A percentile compares a stretch with the other conserved stretches of the same genome.
phyloP scores from a whole-genome alignment of 352 stramenopile species.

The Phytopythium helicoides region DNA sequence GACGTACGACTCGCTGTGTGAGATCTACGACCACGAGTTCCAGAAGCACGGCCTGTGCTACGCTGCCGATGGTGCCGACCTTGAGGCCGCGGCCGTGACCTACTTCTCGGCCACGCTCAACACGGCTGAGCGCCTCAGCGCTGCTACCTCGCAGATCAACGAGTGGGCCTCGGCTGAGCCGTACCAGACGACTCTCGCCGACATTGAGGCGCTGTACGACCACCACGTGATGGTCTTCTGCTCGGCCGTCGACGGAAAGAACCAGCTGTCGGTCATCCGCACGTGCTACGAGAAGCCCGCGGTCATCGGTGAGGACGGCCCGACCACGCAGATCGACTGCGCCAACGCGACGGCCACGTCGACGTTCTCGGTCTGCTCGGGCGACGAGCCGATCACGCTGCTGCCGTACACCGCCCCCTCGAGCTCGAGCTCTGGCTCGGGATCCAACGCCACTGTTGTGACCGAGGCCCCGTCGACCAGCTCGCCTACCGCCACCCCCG shows the following conservation, averaged over 20 bases:
- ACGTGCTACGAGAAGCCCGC: slow-evolving; percentile 58
- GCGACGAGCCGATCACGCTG: slow-evolving; percentile 40
- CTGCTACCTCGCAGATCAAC: slow-evolving; percentile 53
- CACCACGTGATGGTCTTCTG: slow-evolving; percentile 67
- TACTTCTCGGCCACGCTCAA: slow-evolving; percentile 71
- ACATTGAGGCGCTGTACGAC: slow-evolving; percentile 50
- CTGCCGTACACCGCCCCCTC: slow-evolving; percentile 33
- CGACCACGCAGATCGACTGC: slow-evolving; percentile 53
- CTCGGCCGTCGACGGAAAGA: slow-evolving; percentile 47
- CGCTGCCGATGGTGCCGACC: slow-evolving; percentile 48
- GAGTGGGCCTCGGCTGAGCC: slow-evolving; percentile 35
- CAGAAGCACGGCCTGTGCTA: slow-evolving; percentile 85
- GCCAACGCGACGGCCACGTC: slow-evolving; percentile 30
- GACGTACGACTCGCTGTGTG: slow-evolving; percentile 60
- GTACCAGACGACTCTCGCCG: slow-evolving; percentile 29
- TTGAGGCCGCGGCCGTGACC: slow-evolving; percentile 42
- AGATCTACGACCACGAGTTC: slow-evolving; percentile 85
- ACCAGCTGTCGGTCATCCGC: slow-evolving; percentile 67
- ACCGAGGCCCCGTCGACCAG: neutral
- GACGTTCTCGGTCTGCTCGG: slow-evolving; percentile 51
- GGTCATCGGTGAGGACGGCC: slow-evolving; percentile 15
- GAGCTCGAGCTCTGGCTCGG: slow-evolving; percentile 2
- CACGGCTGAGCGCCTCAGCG: slow-evolving; percentile 30
- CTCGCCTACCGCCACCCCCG: neutral
- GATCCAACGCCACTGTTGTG: neutral